Conservation (phyloP, 257 asterid genomes). For the Plantago ovata region DNA sequence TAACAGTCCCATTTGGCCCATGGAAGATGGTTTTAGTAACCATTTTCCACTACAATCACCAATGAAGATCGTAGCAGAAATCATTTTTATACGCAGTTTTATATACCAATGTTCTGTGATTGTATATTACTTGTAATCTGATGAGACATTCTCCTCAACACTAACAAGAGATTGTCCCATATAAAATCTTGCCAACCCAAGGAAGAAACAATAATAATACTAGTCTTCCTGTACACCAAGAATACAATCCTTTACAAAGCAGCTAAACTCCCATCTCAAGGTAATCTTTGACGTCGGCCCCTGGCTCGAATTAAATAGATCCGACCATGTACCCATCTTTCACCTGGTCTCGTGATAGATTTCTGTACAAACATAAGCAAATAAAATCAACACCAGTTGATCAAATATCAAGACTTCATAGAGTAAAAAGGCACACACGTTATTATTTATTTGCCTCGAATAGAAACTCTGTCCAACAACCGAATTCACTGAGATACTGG, state of each 20-base stretch:
- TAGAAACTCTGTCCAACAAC: not conserved
- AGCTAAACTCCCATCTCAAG: constrained; percentile 21
- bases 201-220: not conserved
- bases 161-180: no score
- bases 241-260: not conserved
- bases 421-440: no score
- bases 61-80: no score
- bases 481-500: not conserved
- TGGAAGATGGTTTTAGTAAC: no score
- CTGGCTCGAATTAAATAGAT: constrained; percentile 66
- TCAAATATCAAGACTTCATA: not conserved
- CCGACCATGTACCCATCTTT: constrained; percentile 94
- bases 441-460: no score
- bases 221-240: constrained; percentile 2
- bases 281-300: constrained; percentile 52
- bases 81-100: no score
- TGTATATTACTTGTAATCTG: no score
- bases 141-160: no score
- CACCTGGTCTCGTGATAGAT: constrained; percentile 58
- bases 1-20: no score
- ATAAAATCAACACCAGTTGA: not conserved
- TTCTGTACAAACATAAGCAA: constrained; percentile 39
- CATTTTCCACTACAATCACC: no score
- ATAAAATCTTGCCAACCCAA: not conserved
- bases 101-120: no score